Evolutionary conservation across 371 early-diverging fungal species (phyloP), one percentile per base, ranked within the genome.

Genomic region (Mortierella sp.): DNA sequence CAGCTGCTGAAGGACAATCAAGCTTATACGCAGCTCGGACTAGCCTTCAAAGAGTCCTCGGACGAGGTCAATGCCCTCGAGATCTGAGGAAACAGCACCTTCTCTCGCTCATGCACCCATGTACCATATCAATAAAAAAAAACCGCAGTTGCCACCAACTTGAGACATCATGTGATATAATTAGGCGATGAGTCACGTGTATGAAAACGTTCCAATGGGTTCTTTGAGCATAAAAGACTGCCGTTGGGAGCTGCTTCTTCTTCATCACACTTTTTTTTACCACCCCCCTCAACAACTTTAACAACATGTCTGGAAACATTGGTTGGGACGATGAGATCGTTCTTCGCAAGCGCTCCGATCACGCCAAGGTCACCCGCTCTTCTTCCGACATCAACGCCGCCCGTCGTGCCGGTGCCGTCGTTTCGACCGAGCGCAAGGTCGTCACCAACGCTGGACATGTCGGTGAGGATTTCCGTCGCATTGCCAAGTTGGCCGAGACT

Each of bases 401-500:
- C 64, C 87, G 92, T 65, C 89, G 97, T 77, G 87, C 91, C 34
- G 96, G 96, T 48, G 93, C 90, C 39, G 87, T 88, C 41, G 88
- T 97, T 71, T 80, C 81, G 13, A 93, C 95, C 8, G 94, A 94
- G 74, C 93, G 93, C 80, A 95, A 95, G 76, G 88, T 85, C 41
- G 77, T 85, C 53, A 92, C 93, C 71, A 95, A 93, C 76, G 90
- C 91, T 55, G 88, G 90, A 64, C 94, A 95, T 80, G 93, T 94
- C 58, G 92, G 93, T 69, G 89, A 91, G 43, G 92, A 94, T 71
- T 92, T 93, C 84, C 91, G 91, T 71, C 91, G 91, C 73, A 90
- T 94, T 66, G 97, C 97, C 64, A 96, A 97, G 84, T 77, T 97
- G n/a, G 99, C 97, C 79, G 92, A 95, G 76, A 95, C 95, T 64